Percentiles rank a stretch among this genome's conserved stretches.
These are phyloP conservation scores for Aureobasidium pullulans DNA, from an alignment of 2,329 filamentous ascomycete genomes.

Conservation along the genomic window DNA sequence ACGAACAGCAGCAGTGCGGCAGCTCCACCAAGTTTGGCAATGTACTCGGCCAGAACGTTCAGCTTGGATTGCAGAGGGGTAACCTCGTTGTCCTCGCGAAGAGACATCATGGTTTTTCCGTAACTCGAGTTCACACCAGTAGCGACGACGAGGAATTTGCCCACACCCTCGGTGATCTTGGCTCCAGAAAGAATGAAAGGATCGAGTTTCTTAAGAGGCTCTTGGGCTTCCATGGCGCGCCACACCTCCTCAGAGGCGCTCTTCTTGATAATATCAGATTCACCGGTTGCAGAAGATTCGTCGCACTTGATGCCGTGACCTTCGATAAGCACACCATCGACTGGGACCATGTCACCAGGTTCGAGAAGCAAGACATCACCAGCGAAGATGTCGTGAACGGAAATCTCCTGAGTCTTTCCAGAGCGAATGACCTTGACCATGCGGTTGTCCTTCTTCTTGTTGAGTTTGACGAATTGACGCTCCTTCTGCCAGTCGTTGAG, in stretches of 20 bases:
- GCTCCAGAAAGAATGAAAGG: slow-evolving; percentile 84
- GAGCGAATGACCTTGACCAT: slow-evolving; percentile 70
- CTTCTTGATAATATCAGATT: slow-evolving; percentile 67
- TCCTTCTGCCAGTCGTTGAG: slow-evolving; percentile 79
- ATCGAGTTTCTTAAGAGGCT: slow-evolving; percentile 60
- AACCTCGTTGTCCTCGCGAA: slow-evolving; percentile 68
- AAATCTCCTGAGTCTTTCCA: slow-evolving; percentile 61
- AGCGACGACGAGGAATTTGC: slow-evolving; percentile 67
- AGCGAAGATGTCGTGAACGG: slow-evolving; percentile 62
- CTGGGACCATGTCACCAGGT: slow-evolving; percentile 64
- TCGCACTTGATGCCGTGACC: slow-evolving; percentile 64
- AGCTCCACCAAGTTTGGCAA: slow-evolving; percentile 68
- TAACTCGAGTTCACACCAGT: slow-evolving; percentile 67
- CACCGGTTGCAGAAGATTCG: slow-evolving; percentile 69
- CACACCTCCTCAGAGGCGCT: slow-evolving; percentile 58
- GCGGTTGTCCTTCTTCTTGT: slow-evolving; percentile 71
- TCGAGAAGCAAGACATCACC: slow-evolving; percentile 68
- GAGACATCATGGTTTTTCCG: slow-evolving; percentile 70
- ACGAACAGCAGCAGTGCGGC: slow-evolving; percentile 76
- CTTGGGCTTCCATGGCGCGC: slow-evolving; percentile 54
- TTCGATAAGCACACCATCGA: slow-evolving; percentile 62
- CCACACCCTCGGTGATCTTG: slow-evolving; percentile 68
- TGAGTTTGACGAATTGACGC: slow-evolving; percentile 70
- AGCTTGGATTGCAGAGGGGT: slow-evolving; percentile 73
- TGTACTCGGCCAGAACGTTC: slow-evolving; percentile 70